These are phyloP conservation scores for Prasinococcaceae sp. DNA, from an alignment of 139 green algal genomes.

Conservation along the genomic window DNA sequence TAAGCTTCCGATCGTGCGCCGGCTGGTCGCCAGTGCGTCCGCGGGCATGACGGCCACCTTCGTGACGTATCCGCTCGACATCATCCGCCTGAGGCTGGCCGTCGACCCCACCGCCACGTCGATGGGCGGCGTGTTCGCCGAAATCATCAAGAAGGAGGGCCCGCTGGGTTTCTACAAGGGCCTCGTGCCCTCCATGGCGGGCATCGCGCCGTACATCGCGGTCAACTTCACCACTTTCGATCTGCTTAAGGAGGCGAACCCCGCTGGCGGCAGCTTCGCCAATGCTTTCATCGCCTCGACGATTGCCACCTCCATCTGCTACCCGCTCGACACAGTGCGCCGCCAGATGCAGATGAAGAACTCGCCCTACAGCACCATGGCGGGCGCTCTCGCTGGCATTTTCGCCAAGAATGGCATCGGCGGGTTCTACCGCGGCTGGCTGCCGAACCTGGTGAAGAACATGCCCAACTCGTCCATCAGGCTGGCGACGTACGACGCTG, in stretches of 20 bases:
- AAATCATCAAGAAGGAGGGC: conserved; percentile 42
- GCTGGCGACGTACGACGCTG: conserved; percentile 38
- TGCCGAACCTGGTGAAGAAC: conserved; percentile 80
- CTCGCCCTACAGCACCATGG: conserved; percentile 46
- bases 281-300: too few relatives aligned
- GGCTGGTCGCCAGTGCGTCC: conserved; percentile 57
- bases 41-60: conserved; percentile 90
- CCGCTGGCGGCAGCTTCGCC: too few relatives aligned
- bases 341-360: conserved; percentile 81
- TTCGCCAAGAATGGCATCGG: conserved; percentile 40
- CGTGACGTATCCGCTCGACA: conserved; percentile 89
- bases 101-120: conserved; percentile 46
- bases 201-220: conserved; percentile 87
- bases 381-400: conserved; percentile 48
- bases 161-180: conserved; percentile 67
- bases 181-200: conserved; percentile 74
- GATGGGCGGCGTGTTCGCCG: conserved; percentile 44
- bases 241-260: too few relatives aligned
- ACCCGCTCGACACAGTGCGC: conserved; percentile 79
- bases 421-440: conserved; percentile 81
- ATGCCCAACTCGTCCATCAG: conserved; percentile 77
- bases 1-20: conserved; percentile 38
- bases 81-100: conserved; percentile 65
- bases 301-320: conserved; percentile 60
- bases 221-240: conserved; percentile 92